Base-by-base conservation (phyloP, 805 yeast genomes). In the Jamesozyma piceae region DNA sequence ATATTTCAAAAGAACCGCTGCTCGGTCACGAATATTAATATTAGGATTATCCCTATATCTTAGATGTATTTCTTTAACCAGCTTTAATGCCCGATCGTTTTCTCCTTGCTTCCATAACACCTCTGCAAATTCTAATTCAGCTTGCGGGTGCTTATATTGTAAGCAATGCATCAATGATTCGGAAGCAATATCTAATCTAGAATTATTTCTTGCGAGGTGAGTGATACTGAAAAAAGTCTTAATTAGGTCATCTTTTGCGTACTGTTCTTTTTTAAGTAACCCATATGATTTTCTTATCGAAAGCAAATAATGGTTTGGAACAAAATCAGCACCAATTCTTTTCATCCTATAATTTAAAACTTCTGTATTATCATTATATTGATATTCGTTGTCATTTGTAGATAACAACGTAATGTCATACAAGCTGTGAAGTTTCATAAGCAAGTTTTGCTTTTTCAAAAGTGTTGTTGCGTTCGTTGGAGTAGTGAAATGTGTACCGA, bases 71-170 rank as follows among this genome's bases (percentile, higher is more conserved):
- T 61, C 66, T 35, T 55, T 71, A 30, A 85, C 65, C 6, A 77
- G 68, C 40, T 82, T 78, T 35, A 90, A 70, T 0, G 97, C 97
- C 50, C 87, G 81, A 20, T 88, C 74, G 46, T 77, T 85, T 48
- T 87, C 94, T 1, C 95, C 95, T 55, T 84, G 86, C 3, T 78
- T 81, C 97, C 97, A 90, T 32, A 87, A 62, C 8, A 92, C 69
- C 44, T 83, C 79, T 0, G 96, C 81, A 59, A 82, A 81, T 57
- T 88, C 95, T 32, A 82, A 62, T 45, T 80, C 81, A 5, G 83
- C 80, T 20, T 67, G 66, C 5, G 62, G 55, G 24, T 67, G 63
- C 1, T 54, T 49, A 34, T 48, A 50, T 20, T 58, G 44, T 27
- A 41, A 47, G 44, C 52, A 64, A 48, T 1, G 86, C 87, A 52